Percentiles rank a stretch among this genome's conserved stretches.
These are phyloP conservation scores for Hordeum pubiflorum DNA, from an alignment of 202 grass and related monocot species.

Conservation along the genomic window DNA sequence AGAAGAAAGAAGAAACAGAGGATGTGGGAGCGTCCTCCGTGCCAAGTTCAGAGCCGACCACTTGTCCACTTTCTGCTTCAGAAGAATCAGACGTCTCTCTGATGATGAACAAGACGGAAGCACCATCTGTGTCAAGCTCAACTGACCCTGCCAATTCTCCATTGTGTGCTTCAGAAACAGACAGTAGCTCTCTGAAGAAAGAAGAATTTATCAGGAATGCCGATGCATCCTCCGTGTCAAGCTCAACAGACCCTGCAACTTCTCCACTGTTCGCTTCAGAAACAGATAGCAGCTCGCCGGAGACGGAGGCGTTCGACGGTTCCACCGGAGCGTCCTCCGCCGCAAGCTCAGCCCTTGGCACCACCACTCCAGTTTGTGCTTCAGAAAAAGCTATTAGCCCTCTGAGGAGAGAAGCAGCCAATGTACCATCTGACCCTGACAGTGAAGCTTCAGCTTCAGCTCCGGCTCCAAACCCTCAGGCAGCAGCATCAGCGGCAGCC, in stretches of 20 bases:
- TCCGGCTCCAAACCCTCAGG: constrained; percentile 25
- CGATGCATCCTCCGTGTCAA: constrained; percentile 25
- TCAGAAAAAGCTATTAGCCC: constrained; percentile 31
- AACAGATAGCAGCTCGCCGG: not conserved
- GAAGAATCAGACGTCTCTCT: not conserved
- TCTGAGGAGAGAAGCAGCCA: constrained; percentile 31
- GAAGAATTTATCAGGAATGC: not conserved
- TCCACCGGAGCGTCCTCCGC: constrained; percentile 9
- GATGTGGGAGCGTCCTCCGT: constrained; percentile 53
- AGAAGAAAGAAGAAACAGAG: constrained; percentile 32
- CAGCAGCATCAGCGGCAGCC: not conserved
- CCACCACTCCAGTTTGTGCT: constrained; percentile 45
- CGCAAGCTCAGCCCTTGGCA: constrained; percentile 52
- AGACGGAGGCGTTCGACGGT: not conserved
- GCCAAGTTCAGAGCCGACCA: not conserved
- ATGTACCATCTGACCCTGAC: constrained; percentile 43
- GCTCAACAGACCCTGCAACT: constrained; percentile 52
- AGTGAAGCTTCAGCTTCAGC: constrained; percentile 14
- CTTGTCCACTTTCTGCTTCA: not conserved
- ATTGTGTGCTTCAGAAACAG: not conserved
- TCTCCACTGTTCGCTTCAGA: constrained; percentile 48
- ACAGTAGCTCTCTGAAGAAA: not conserved
- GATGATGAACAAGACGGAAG: constrained; percentile 16
- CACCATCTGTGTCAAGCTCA: constrained; percentile 19
- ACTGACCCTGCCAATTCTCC: not conserved